Conservation (phyloP, 352 stramenopile genomes). For the Globisporangium irregulare region DNA sequence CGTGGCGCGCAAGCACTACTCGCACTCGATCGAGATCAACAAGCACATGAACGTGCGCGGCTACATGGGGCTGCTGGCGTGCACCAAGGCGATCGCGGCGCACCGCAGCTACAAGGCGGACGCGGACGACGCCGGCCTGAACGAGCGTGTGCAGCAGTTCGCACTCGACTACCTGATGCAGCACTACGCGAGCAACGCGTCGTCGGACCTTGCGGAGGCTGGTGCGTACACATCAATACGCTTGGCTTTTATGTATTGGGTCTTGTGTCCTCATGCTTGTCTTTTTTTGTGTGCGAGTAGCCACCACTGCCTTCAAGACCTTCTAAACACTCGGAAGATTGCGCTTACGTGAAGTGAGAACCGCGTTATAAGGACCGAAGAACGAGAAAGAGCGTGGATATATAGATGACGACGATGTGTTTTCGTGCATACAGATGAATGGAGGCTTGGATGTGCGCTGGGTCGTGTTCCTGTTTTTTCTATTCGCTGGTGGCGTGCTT, state of each 20-base stretch:
- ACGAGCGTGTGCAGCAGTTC: constrained; percentile 53
- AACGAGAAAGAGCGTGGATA: neutral
- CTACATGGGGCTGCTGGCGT: constrained; percentile 47
- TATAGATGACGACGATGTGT: neutral
- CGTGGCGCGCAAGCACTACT: constrained; percentile 67
- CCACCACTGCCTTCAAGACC: constrained; percentile 27
- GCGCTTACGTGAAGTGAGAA: neutral
- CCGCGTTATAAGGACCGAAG: neutral
- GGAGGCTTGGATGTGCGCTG: neutral
- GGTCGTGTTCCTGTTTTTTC: neutral
- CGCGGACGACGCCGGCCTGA: constrained; percentile 50
- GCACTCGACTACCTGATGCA: constrained; percentile 39
- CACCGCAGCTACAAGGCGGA: constrained; percentile 43
- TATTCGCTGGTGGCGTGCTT: neutral
- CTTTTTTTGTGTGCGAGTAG: constrained; percentile 12
- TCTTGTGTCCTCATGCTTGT: neutral
- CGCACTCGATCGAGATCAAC: constrained; percentile 65
- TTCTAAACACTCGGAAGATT: constrained; percentile 19
- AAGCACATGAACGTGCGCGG: constrained; percentile 56
- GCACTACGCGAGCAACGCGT: constrained; percentile 35
- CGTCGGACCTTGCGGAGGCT: constrained; percentile 40
- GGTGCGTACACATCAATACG: constrained; percentile 22
- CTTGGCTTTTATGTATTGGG: neutral
- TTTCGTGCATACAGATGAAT: constrained; percentile 7
- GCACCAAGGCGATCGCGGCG: constrained; percentile 50